phyloP scores from a whole-genome alignment of 2,329 filamentous ascomycete genomes.

The Xylariales sp. region DNA sequence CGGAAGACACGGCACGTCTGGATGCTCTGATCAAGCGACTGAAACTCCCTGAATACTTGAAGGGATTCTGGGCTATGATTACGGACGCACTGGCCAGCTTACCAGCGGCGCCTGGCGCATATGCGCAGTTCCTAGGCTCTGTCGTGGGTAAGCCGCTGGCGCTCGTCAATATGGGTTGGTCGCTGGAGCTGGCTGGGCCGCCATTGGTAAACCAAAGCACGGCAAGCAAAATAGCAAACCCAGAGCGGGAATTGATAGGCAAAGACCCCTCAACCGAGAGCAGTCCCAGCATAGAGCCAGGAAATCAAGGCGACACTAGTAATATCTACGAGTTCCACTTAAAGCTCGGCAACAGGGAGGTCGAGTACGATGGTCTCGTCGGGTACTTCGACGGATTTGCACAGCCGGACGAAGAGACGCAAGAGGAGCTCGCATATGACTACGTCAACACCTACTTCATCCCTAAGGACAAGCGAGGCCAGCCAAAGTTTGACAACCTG shows the following conservation, averaged over 20 bases:
- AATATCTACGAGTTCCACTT: conserved; percentile 51
- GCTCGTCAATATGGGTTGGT: conserved; percentile 54
- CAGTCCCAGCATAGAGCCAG: not conserved
- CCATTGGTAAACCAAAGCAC: conserved; percentile 42
- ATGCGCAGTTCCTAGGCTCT: conserved; percentile 52
- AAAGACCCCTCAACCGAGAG: not conserved
- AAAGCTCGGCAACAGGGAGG: conserved; percentile 52
- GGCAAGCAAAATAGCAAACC: not conserved
- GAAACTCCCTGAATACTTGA: conserved; percentile 48
- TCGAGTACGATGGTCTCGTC: conserved; percentile 54
- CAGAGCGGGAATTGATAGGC: not conserved
- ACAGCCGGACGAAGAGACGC: conserved; percentile 13
- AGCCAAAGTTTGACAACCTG: conserved; percentile 31
- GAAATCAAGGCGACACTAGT: not conserved
- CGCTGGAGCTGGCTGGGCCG: conserved; percentile 51
- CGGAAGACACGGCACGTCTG: conserved; percentile 43
- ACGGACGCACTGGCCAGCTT: conserved; percentile 44
- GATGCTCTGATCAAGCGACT: conserved; percentile 43
- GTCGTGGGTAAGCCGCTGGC: conserved; percentile 57
- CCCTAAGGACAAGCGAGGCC: conserved; percentile 13
- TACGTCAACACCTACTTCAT: conserved; percentile 47
- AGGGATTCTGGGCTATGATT: conserved; percentile 53
- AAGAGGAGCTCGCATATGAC: conserved; percentile 41
- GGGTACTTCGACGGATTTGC: conserved; percentile 51
- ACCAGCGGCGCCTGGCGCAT: conserved; percentile 50